These are phyloP conservation scores for Colletotrichum limetticola DNA, from an alignment of 2,329 filamentous ascomycete species.

Conservation along the genomic window DNA sequence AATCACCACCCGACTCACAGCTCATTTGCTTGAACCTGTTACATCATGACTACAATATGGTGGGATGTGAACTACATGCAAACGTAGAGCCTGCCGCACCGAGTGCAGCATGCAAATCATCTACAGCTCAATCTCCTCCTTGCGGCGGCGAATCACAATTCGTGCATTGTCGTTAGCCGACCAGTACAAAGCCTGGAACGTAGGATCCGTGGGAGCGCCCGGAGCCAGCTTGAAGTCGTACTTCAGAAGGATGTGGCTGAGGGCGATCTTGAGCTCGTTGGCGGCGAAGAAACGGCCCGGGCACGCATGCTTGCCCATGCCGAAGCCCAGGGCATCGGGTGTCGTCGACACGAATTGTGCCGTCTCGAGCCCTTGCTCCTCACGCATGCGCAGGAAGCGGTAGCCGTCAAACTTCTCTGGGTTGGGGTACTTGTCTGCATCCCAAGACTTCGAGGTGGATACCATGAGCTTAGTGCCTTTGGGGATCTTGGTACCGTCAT, in stretches of 20 bases:
- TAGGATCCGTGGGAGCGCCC: not conserved
- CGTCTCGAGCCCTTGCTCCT: constrained; percentile 37
- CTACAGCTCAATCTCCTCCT: not conserved
- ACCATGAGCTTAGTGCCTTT: constrained; percentile 6
- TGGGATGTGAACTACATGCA: not conserved
- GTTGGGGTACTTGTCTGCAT: not conserved
- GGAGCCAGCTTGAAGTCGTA: constrained; percentile 38
- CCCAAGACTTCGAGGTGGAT: not conserved
- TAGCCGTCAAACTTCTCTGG: not conserved
- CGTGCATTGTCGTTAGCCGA: not conserved
- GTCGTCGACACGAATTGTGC: constrained; percentile 47
- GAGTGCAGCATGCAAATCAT: not conserved
- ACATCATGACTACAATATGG: not conserved
- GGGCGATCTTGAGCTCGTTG: constrained; percentile 46
- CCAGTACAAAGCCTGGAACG: not conserved
- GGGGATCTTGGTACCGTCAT: constrained; percentile 1
- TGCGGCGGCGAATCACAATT: not conserved
- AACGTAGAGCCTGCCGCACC: not conserved
- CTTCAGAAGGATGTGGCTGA: constrained; percentile 42
- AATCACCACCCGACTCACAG: not conserved
- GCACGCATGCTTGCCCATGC: constrained; percentile 46
- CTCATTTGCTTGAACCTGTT: not conserved
- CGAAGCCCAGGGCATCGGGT: constrained; percentile 43
- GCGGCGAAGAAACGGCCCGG: constrained; percentile 46
- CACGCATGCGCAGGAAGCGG: constrained; percentile 36